phyloP scores from a whole-genome alignment of 176 grass and related monocot genomes.

The Rhynchospora breviuscula region DNA sequence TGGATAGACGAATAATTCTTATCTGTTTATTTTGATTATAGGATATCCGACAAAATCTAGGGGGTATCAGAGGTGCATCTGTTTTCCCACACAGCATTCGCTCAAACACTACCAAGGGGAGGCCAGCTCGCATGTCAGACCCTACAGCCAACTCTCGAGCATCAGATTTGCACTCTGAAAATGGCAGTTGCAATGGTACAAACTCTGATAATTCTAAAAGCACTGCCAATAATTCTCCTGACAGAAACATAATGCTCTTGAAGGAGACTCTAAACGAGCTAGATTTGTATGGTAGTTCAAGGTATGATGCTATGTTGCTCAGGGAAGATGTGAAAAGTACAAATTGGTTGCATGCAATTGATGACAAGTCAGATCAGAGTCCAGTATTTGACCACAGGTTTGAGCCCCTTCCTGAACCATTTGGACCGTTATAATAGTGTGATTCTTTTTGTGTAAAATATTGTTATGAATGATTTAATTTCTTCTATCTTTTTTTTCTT shows the following conservation, averaged over 20 bases:
- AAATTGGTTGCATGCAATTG: constrained; percentile 66
- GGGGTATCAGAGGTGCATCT: constrained; percentile 65
- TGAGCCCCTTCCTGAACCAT: constrained; percentile 81
- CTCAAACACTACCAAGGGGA: constrained; percentile 42
- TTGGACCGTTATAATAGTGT: constrained; percentile 52
- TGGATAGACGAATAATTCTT: not conserved
- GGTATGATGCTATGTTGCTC: constrained; percentile 71
- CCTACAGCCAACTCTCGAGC: constrained; percentile 28
- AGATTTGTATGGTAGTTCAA: constrained; percentile 59
- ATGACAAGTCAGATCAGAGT: constrained; percentile 77
- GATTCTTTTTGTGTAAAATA: constrained; percentile 24
- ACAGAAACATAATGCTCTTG: constrained; percentile 46
- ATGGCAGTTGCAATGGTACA: constrained; percentile 36
- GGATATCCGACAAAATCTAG: constrained; percentile 92
- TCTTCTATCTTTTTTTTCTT: not conserved
- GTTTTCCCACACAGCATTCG: constrained; percentile 92
- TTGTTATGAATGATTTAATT: constrained; percentile 17
- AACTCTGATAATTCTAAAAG: constrained; percentile 39
- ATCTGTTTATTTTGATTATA: constrained; percentile 24
- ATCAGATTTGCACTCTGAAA: constrained; percentile 40
- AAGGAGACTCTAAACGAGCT: constrained; percentile 69
- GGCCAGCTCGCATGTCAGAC: constrained; percentile 45
- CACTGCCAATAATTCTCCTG: constrained; percentile 42
- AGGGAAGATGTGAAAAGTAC: constrained; percentile 77
- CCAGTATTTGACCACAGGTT: constrained; percentile 82